phyloP scores from a whole-genome alignment of 192 early-diverging fungal genomes.

The Funneliformis mosseae region DNA sequence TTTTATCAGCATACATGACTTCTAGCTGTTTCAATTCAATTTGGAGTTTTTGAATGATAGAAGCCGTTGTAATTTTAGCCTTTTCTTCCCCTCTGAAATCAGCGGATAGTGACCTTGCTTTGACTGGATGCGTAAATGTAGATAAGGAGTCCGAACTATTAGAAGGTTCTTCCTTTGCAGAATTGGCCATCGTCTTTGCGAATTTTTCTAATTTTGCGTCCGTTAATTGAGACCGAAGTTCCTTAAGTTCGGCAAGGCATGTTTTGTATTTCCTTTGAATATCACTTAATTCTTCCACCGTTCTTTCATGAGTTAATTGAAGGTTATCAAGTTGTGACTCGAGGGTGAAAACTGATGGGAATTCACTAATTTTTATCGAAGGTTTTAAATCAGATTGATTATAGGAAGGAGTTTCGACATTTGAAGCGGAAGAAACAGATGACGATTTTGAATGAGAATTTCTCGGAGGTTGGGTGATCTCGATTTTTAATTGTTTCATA shows the following conservation, averaged over 20 bases:
- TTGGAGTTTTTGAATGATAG: slow-evolving; percentile 27
- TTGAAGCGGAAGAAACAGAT: not conserved
- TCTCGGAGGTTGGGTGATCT: not conserved
- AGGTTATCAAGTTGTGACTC: slow-evolving; percentile 6
- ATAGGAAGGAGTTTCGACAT: not conserved
- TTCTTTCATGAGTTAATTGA: not conserved
- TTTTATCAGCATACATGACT: slow-evolving; percentile 13
- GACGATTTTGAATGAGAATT: not conserved
- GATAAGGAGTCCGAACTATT: too few relatives aligned
- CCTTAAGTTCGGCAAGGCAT: slow-evolving; percentile 8
- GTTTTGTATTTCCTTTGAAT: not conserved
- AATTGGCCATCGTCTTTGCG: too few relatives aligned
- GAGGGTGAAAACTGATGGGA: not conserved
- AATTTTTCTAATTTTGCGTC: not conserved
- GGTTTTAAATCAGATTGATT: not conserved
- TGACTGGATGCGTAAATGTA: not conserved
- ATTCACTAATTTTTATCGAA: not conserved
- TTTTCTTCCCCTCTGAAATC: not conserved
- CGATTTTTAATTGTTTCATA: not conserved
- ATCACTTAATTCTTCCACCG: not conserved
- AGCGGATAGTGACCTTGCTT: not conserved
- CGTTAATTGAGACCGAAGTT: not conserved
- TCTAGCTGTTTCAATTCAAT: slow-evolving; percentile 15
- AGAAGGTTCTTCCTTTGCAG: too few relatives aligned
- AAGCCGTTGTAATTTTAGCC: not conserved